Conservation (phyloP, 352 stramenopile species). For the Elongisporangium prolatum region DNA sequence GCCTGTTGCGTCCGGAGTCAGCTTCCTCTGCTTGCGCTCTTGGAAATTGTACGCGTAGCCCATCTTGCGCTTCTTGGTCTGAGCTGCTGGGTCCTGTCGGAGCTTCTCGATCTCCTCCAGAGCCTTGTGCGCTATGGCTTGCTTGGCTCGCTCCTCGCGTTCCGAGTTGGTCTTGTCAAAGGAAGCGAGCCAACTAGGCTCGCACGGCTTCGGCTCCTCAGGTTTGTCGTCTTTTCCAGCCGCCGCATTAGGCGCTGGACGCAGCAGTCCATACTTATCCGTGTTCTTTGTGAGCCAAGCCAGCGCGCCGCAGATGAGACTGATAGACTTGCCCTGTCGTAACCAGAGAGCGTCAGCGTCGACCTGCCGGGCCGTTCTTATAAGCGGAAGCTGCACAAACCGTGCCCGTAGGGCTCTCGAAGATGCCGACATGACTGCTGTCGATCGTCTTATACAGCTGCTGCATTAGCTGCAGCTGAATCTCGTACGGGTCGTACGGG, state of each 20-base stretch:
- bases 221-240: not conserved
- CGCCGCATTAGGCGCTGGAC: conserved; percentile 6
- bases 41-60: conserved; percentile 56
- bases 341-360: not conserved
- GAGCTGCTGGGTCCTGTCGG: conserved; percentile 34
- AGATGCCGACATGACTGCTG: conserved; percentile 81
- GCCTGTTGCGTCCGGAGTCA: conserved; percentile 4
- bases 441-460: conserved; percentile 85
- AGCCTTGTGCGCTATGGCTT: conserved; percentile 34
- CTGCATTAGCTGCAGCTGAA: conserved; percentile 87
- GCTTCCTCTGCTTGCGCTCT: conserved; percentile 36
- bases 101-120: conserved; percentile 56
- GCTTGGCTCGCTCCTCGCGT: conserved; percentile 36
- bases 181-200: conserved; percentile 55
- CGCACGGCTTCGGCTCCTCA: conserved; percentile 11
- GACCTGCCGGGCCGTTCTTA: not conserved
- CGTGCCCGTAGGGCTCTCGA: conserved; percentile 90
- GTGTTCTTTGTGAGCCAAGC: conserved; percentile 79
- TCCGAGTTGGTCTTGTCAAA: conserved; percentile 51
- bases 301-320: conserved; percentile 85
- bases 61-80: conserved; percentile 68
- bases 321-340: conserved; percentile 87
- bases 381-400: conserved; percentile 14
- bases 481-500: conserved; percentile 88
- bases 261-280: conserved; percentile 63